Conservation (phyloP, 192 early-diverging fungal species). For the Linnemannia zychae region DNA sequence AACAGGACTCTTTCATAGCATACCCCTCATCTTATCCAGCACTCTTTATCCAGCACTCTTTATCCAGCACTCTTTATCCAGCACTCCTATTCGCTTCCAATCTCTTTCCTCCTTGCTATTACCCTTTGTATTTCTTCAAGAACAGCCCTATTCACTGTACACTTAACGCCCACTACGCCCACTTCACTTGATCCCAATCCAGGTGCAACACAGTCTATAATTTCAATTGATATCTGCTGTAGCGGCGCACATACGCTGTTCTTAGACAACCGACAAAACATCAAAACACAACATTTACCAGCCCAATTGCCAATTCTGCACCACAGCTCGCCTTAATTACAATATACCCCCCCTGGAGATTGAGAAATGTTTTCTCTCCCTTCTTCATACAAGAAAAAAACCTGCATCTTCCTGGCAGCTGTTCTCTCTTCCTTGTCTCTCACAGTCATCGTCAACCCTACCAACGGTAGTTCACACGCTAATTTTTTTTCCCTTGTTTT, state of each 20-base stretch:
- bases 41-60: no score
- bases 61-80: no score
- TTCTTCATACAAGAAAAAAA: background rate
- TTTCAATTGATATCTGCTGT: no score
- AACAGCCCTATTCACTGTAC: no score
- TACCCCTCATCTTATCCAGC: no score
- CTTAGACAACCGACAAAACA: background rate
- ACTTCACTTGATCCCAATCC: background rate
- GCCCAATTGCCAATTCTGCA: background rate
- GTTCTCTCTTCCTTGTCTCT: background rate
- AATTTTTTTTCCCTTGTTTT: no score
- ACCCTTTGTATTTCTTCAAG: no score
- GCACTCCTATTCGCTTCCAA: no score
- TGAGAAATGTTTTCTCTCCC: background rate
- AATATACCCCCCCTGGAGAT: background rate
- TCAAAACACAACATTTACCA: background rate
- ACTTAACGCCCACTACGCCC: background rate
- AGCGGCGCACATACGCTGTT: background rate
- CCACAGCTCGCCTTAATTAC: background rate
- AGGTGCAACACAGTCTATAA: no score
- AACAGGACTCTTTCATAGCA: no score
- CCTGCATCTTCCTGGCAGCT: background rate
- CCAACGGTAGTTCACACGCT: background rate
- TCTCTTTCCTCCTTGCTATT: no score
- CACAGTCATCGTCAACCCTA: background rate